Base-by-base conservation (phyloP, 2,329 filamentous ascomycete species). In the Phialophora verrucosa region DNA sequence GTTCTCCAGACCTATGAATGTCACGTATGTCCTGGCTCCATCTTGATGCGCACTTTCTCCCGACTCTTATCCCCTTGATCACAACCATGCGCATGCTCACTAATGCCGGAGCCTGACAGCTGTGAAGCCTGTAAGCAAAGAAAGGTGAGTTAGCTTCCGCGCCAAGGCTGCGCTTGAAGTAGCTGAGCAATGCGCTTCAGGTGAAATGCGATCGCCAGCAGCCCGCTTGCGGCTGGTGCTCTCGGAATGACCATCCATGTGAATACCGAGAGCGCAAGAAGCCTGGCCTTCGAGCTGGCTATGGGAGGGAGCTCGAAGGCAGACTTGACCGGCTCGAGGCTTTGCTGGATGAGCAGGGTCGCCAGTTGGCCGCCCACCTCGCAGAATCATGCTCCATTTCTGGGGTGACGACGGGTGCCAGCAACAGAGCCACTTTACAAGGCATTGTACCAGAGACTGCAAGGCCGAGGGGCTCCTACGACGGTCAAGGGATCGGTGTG, bases 211-310 rank as follows among this genome's bases (percentile, higher is more conserved):
- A 87, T 73, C 83, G 84, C 63, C 79, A 80, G 38, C 84, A 86
- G 71, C 85, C 85, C 1, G 83, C 84, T n/a, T 91, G 89, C 77
- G 88, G 88, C 25, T 91, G 89, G 89, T 91, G 89, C 75, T 78
- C 86, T 58, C 85, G 88, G 59, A 90, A 91, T 76, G 84, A 84
- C 65, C 86, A 89, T 69, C 72, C 82, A 50, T 91, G 89, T 75
- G 86, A 90, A 75, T 91, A 91, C 75, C 87, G 86, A 67, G 88
- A 90, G 73, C 83, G 89, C 50, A 90, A 90, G 78, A 91, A 90
- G 75, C 88, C 89, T 7, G 89, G 89, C 2, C 81, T 85, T 44
- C 80, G 85, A 32, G 84, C 87, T 71, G 87, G 87, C 53, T 88
- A 88, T 75, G 85, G 85, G 14, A 79, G 86, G 59, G 87, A 89